Percentiles rank a stretch among this genome's conserved stretches.
These are phyloP conservation scores for Chlamydomonas sp. DNA, from an alignment of 139 green algal genomes.

Conservation along the genomic window DNA sequence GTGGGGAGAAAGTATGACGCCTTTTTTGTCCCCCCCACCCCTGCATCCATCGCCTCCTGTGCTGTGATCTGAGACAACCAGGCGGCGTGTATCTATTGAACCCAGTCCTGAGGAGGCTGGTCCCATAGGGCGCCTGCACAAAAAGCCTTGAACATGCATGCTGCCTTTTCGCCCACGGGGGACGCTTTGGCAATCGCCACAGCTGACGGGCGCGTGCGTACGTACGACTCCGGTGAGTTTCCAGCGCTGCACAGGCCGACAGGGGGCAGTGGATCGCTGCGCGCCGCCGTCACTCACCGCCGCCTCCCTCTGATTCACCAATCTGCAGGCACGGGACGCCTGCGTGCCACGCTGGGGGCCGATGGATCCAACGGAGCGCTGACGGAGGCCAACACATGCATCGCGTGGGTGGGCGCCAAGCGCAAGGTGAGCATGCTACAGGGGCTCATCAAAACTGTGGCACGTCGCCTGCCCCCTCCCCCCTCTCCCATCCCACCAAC, in stretches of 20 bases:
- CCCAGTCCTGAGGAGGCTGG: too few species aligned
- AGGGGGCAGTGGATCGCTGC: neutral
- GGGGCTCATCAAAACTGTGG: neutral
- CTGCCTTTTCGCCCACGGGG: slow-evolving; percentile 14
- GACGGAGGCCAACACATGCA: slow-evolving; percentile 25
- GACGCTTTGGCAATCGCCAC: slow-evolving; percentile 24
- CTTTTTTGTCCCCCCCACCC: too few species aligned
- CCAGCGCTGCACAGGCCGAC: neutral
- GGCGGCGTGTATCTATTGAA: too few species aligned
- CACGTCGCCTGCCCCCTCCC: neutral
- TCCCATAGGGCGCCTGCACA: too few species aligned
- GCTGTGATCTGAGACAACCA: too few species aligned
- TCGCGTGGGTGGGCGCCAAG: slow-evolving; percentile 22
- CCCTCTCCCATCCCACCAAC: neutral
- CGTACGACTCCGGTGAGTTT: slow-evolving; percentile 24
- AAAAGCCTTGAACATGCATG: too few species aligned
- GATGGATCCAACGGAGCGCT: slow-evolving; percentile 23
- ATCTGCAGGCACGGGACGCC: slow-evolving; percentile 20
- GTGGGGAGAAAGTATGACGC: too few species aligned
- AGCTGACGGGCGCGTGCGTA: slow-evolving; percentile 22
- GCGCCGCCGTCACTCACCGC: neutral
- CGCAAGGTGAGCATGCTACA: neutral
- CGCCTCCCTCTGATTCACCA: neutral
- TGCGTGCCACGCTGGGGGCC: slow-evolving; percentile 15
- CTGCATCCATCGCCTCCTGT: too few species aligned